Base-by-base conservation (phyloP, 768 basidiomycete species). In the Botryobasidium botryosum region DNA sequence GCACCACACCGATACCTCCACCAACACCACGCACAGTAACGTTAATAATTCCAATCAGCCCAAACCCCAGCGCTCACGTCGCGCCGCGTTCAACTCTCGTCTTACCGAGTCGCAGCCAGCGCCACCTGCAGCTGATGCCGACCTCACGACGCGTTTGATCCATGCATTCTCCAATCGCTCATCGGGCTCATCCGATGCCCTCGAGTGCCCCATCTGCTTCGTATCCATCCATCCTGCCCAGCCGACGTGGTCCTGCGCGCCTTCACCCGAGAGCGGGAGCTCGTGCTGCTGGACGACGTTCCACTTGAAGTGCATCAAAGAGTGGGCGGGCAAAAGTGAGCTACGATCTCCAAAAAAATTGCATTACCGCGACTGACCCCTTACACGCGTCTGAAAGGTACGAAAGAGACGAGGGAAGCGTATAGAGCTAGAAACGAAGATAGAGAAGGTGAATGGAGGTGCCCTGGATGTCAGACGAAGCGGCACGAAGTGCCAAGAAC, bases 211-310 rank as follows among this genome's bases (percentile, higher is more conserved):
- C n/a, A 55, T 61, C 52, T 97, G 92, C 58, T 90, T 90, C 60
- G 73, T 71, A 27, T 50, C 77, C 0, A 76, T 96, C 33, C 71
- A 75, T 27, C 87, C 87, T 2, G 71, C 72, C 3, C 78, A 92
- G 45, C 69, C 74, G 3, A 85, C 78, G 1, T 91, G 88, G 84
- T 88, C 84, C 0, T 96, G 92, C 59, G 76, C 79, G 6, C 77
- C 79, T 2, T 67, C 71, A 39, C 12, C 44, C 43, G 50, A 51
- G 27, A 50, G 55, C 23, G 59, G 51, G 5, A 60, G 65, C 5
- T 76, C 76, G 48, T 83, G 75, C 53, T 97, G 92, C 55, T 92
- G 83, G 77, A 83, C 75, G 8, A 76, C 84, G 0, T 90, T 94
- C 55, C 92, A 97, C 61, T 65, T 92, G 20, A 79, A 77, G 52